Conservation (phyloP, 371 early-diverging fungal species). For the Mucor racemosus region DNA sequence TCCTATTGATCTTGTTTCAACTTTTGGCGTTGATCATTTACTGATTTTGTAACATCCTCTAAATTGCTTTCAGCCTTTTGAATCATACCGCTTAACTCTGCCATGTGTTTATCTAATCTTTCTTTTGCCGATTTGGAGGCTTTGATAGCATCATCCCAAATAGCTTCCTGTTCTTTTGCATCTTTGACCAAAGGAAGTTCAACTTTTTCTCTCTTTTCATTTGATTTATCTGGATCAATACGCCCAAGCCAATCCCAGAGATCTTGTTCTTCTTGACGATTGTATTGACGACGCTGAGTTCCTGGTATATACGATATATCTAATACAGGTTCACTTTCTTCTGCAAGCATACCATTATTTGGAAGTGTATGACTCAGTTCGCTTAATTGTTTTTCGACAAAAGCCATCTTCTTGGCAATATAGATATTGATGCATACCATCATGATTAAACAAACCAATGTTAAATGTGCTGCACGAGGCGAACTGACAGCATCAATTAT, state of each 20-base stretch:
- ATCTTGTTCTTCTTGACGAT: constrained; percentile 20
- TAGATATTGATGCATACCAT: constrained; percentile 42
- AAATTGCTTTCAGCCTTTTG: constrained; percentile 28
- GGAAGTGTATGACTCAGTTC: background rate
- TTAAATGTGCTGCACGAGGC: constrained; percentile 31
- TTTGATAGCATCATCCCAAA: constrained; percentile 17
- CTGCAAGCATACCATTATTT: background rate
- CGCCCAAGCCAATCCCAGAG: constrained; percentile 26
- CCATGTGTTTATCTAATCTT: constrained; percentile 26
- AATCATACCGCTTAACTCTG: constrained; percentile 29
- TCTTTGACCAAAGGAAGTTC: background rate
- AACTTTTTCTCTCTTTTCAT: constrained; percentile 6
- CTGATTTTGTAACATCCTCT: constrained; percentile 26
- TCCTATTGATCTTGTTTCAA: constrained; percentile 13
- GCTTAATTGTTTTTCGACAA: constrained; percentile 33
- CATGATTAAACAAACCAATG: constrained; percentile 29
- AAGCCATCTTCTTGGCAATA: constrained; percentile 40
- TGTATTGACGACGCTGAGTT: constrained; percentile 9
- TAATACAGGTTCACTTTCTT: background rate
- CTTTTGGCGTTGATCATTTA: constrained; percentile 26
- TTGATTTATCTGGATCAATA: constrained; percentile 23
- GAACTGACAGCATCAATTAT: constrained; percentile 11
- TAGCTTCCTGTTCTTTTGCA: constrained; percentile 15
- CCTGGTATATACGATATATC: background rate
- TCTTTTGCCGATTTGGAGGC: constrained; percentile 21